Conservation (phyloP, 345 rosid species). For the Nephelium lappaceum region DNA sequence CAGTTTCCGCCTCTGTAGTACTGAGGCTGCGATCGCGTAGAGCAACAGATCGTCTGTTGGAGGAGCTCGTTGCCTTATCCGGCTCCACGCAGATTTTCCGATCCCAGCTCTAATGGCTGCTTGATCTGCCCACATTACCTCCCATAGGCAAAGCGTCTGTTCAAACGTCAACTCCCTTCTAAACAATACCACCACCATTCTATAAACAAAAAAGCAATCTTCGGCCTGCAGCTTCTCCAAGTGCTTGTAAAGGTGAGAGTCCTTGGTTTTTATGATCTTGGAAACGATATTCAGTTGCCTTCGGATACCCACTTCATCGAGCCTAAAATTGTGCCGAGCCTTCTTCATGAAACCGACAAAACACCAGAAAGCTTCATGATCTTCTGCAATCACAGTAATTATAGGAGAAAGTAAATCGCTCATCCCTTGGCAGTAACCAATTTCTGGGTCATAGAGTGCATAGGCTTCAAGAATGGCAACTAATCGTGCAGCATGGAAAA, state of each 20-base stretch:
- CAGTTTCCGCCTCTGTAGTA: conserved; percentile 83
- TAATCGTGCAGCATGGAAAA: conserved; percentile 91
- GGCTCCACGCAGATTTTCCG: conserved; percentile 86
- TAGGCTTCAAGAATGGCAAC: conserved; percentile 97
- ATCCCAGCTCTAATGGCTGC: conserved; percentile 89
- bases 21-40: conserved; percentile 88
- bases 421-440: conserved; percentile 99
- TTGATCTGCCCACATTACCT: conserved; percentile 99
- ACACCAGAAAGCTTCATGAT: conserved; percentile 97
- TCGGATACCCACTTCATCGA: conserved; percentile 89
- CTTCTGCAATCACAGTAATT: conserved; percentile 70
- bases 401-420: conserved; percentile 95
- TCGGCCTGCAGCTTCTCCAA: conserved; percentile 88
- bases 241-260: conserved; percentile 85
- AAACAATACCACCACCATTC: conserved; percentile 96
- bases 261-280: conserved; percentile 83
- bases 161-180: conserved; percentile 87
- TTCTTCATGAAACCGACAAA: conserved; percentile 94
- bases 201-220: conserved; percentile 95
- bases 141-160: conserved; percentile 90
- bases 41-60: conserved; percentile 91
- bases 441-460: conserved; percentile 83
- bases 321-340: conserved; percentile 92
- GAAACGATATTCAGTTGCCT: conserved; percentile 86
- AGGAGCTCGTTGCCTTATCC: conserved; percentile 78